Evolutionary conservation across 768 basidiomycete species (phyloP), one percentile per base, ranked within the genome.

Genomic region (Lentinula boryana): DNA sequence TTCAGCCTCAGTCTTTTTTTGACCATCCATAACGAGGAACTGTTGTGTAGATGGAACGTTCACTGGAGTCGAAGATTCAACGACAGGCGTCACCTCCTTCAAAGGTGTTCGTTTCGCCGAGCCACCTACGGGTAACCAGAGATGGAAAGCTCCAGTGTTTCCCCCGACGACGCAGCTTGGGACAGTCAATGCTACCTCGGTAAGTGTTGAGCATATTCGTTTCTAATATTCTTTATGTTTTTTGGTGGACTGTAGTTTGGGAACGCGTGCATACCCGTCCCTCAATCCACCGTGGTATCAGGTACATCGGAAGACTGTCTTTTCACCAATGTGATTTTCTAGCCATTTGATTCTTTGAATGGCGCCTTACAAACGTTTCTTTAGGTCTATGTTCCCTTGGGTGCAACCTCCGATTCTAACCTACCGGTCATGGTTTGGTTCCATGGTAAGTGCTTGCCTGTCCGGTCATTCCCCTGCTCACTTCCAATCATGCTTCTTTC

Each of bases 21-120:
- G 15, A 31, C 5, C 15, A 10, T 49, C 5, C 23, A 16, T 13
- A 32, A 3, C 3, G 15, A 51, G 7, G 10, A 21, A 15, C 27
- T 18, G 3, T 7, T 33, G 33, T 16, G 18, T 44, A 78, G 77
- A 78, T 64, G 77, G 73, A 2, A 74, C 74, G 1, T 77, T 78
- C 55, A 70, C 66, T 4, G 77, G 78, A 2, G 40, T 68, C 27
- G 58, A 60, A 31, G 69, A 77, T 60, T 62, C 64, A 15, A 66
- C 68, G 9, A 71, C 67, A 27, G 70, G 71, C 1, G 71, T 77
- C 16, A 72, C 69, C 10, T 74, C 68, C n/a, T 79, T 74, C 64
- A 67, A 64, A 7, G 79, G 79, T 2, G 66, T 80, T 41, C 78
- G 74, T 21, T 79, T 73, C 61, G 78, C 78, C 23, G 78, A 80